Conservation (phyloP, 169 alveolate species). For the Hepatocystis sp. region DNA sequence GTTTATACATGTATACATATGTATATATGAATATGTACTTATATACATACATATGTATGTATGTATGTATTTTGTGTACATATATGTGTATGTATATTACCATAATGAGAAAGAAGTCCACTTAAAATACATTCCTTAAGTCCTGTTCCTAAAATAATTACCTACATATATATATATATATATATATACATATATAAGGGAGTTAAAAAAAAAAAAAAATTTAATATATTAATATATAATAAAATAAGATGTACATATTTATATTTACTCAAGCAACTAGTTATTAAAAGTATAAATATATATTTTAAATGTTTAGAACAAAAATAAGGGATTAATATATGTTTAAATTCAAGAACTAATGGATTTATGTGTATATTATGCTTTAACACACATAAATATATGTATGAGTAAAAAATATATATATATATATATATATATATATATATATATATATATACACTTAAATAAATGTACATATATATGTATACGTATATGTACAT, state of each 20-base stretch:
- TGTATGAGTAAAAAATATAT: neutral
- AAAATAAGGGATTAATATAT: too few relatives aligned
- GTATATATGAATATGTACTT: neutral
- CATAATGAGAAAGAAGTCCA: slow-evolving; percentile 94
- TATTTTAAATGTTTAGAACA: too few relatives aligned
- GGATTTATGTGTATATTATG: too few relatives aligned
- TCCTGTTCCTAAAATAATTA: slow-evolving; percentile 98
- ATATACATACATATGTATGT: neutral
- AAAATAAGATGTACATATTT: too few relatives aligned
- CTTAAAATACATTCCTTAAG: slow-evolving; percentile 97
- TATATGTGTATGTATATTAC: slow-evolving; percentile 10
- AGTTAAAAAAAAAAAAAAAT: too few relatives aligned
- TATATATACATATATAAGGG: too few relatives aligned
- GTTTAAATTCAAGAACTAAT: too few relatives aligned
- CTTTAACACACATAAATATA: neutral
- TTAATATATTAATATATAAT: too few relatives aligned
- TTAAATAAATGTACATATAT: neutral
- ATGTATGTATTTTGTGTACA: neutral
- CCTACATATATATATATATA: slow-evolving; percentile 78
- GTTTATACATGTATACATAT: neutral
- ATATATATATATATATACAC: neutral
- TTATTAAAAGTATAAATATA: too few relatives aligned
- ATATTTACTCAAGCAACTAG: too few relatives aligned
- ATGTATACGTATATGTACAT: slow-evolving; percentile 3
- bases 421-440: neutral